These are phyloP conservation scores for Sapria himalayana DNA, from an alignment of 345 rosid species.

Conservation along the genomic window DNA sequence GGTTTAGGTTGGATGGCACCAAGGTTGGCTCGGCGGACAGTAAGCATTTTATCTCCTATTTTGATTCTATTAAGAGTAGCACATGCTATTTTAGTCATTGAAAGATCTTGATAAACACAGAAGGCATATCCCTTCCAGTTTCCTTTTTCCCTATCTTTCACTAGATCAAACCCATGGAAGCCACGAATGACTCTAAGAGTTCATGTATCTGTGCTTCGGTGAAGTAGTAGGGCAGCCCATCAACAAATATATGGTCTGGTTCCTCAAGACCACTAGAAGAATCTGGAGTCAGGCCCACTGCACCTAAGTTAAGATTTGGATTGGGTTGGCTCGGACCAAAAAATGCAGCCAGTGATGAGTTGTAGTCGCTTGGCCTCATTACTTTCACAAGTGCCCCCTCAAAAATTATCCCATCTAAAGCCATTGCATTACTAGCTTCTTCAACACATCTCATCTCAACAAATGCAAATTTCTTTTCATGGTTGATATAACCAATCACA, in stretches of 20 bases:
- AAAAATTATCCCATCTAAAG: conserved; percentile 85
- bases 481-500: conserved; percentile 94
- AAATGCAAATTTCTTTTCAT: conserved; percentile 98
- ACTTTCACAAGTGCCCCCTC: conserved; percentile 99
- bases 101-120: conserved; percentile 80
- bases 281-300: conserved; percentile 80
- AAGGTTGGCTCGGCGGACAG: conserved; percentile 88
- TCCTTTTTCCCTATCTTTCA: conserved; percentile 84
- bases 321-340: conserved; percentile 99
- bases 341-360: conserved; percentile 83
- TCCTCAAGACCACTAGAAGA: conserved; percentile 97
- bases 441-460: conserved; percentile 99
- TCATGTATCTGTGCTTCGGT: conserved; percentile 83
- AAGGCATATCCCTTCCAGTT: conserved; percentile 89
- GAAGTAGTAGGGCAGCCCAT: conserved; percentile 85
- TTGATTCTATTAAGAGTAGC: conserved; percentile 88
- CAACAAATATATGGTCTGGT: conserved; percentile 86
- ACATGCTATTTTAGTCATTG: conserved; percentile 96
- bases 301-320: conserved; percentile 72
- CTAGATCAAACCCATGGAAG: conserved; percentile 80
- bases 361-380: conserved; percentile 94
- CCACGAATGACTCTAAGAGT: conserved; percentile 82
- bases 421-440: conserved; percentile 99
- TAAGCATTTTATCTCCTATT: conserved; percentile 98
- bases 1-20: conserved; percentile 82